A percentile compares a stretch with the other conserved stretches of the same genome.
These are phyloP conservation scores for Tylopilus subfusipes DNA, from an alignment of 768 basidiomycete genomes.

Conservation along the genomic window DNA sequence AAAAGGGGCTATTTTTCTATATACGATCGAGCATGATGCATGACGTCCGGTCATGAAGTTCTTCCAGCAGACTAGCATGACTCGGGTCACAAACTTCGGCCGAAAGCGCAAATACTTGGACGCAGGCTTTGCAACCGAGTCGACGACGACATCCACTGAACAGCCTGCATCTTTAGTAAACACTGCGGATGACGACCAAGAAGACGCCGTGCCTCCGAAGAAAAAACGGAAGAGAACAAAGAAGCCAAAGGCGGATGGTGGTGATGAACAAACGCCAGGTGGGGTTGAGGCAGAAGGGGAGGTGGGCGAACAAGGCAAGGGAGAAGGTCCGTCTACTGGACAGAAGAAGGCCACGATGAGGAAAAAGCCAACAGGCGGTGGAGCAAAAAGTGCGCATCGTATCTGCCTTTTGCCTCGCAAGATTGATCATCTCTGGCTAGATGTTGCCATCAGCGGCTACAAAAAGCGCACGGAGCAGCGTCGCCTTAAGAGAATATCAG, in stretches of 20 bases:
- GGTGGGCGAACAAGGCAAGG: conserved; percentile 17
- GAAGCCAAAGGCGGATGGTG: conserved; percentile 33
- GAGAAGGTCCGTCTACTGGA: conserved; percentile 7
- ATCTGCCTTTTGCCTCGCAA: not conserved
- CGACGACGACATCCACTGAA: conserved; percentile 2
- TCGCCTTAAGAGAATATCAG: conserved; percentile 58
- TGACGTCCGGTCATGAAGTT: not conserved
- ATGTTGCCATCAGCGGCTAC: conserved; percentile 18
- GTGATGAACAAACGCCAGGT: conserved; percentile 2
- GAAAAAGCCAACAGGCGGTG: conserved; percentile 23
- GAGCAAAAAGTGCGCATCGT: conserved; percentile 20
- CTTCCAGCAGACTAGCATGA: conserved; percentile 39
- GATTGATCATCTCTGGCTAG: conserved; percentile 26
- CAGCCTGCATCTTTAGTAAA: not conserved
- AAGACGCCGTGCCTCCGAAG: conserved; percentile 35
- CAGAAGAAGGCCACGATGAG: conserved; percentile 30
- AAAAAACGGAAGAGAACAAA: conserved; percentile 60
- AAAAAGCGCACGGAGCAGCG: conserved; percentile 51
- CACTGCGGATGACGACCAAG: conserved; percentile 1
- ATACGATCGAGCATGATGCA: not conserved
- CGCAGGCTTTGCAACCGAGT: conserved; percentile 44
- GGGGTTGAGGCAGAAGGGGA: conserved; percentile 17
- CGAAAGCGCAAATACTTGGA: conserved; percentile 69
- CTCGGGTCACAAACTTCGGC: conserved; percentile 71
- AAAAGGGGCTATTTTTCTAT: conserved; percentile 4